Conservation (phyloP, 139 green algal species). For the Closterium sp. region DNA sequence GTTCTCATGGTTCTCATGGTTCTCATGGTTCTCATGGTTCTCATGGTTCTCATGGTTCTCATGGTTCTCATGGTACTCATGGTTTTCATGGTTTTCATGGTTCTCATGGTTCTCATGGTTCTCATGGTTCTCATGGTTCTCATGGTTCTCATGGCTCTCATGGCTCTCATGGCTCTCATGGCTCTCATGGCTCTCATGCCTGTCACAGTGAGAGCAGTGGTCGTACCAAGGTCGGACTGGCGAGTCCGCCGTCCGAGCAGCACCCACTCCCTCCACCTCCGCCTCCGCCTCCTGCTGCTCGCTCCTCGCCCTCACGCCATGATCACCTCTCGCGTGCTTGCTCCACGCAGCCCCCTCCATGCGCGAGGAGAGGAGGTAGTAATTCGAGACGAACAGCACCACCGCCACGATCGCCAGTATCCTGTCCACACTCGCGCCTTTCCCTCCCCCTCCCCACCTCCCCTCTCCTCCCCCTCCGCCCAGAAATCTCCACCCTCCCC, state of each 20-base stretch:
- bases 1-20: too few species aligned
- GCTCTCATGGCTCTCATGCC: too few species aligned
- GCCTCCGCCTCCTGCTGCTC: background rate
- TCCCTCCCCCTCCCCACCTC: too few species aligned
- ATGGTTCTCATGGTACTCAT: too few species aligned
- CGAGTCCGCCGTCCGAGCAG: background rate
- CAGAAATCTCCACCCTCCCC: background rate
- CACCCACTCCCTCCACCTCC: background rate
- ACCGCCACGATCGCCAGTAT: background rate
- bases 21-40: too few species aligned
- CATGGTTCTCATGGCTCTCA: too few species aligned
- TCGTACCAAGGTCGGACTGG: background rate
- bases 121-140: too few species aligned
- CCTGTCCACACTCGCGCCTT: background rate
- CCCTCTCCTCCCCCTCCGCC: too few species aligned
- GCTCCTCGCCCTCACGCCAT: background rate
- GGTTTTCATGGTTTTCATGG: too few species aligned
- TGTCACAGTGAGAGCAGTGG: background rate
- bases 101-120: too few species aligned
- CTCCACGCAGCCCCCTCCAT: background rate
- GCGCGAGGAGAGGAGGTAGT: background rate
- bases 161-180: too few species aligned
- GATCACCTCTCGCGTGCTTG: background rate
- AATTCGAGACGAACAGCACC: background rate
- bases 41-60: too few species aligned